A percentile compares a stretch with the other conserved stretches of the same genome.
phyloP scores from a whole-genome alignment of 2,329 filamentous ascomycete genomes.

The Aureobasidium subglaciale region DNA sequence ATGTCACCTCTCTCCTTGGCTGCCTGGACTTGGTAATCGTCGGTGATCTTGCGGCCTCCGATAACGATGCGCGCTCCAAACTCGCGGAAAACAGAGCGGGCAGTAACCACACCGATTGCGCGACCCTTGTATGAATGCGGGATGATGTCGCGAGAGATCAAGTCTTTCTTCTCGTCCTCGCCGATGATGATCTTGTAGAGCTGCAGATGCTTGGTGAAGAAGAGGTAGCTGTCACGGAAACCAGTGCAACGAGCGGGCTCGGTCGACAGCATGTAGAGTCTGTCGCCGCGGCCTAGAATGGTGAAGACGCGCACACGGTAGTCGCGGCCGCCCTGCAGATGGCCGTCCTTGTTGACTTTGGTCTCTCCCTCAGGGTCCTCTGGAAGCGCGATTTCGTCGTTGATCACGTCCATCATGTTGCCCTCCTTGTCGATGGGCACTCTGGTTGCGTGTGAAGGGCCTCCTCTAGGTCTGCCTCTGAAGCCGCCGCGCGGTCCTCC shows the following conservation, averaged over 20 bases:
- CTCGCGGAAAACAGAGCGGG: conserved; percentile 91
- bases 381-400: conserved; percentile 86
- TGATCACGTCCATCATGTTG: conserved; percentile 78
- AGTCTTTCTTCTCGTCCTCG: conserved; percentile 91
- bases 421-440: conserved; percentile 91
- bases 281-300: conserved; percentile 71
- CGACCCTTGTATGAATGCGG: conserved; percentile 98
- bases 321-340: conserved; percentile 74
- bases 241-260: conserved; percentile 94
- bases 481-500: conserved; percentile 49
- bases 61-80: conserved; percentile 94
- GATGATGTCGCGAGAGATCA: conserved; percentile 92
- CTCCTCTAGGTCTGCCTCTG: conserved; percentile 67
- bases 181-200: conserved; percentile 98
- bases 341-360: conserved; percentile 87
- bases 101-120: conserved; percentile 93
- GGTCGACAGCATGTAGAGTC: conserved; percentile 97
- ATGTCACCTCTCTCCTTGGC: conserved; percentile 69
- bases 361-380: conserved; percentile 82
- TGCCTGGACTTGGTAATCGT: conserved; percentile 81
- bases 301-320: conserved; percentile 96
- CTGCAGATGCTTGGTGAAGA: conserved; percentile 96
- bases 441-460: conserved; percentile 68
- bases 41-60: conserved; percentile 73
- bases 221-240: conserved; percentile 95